phyloP scores from a whole-genome alignment of 257 asterid genomes.

The Gentiana macrophylla region DNA sequence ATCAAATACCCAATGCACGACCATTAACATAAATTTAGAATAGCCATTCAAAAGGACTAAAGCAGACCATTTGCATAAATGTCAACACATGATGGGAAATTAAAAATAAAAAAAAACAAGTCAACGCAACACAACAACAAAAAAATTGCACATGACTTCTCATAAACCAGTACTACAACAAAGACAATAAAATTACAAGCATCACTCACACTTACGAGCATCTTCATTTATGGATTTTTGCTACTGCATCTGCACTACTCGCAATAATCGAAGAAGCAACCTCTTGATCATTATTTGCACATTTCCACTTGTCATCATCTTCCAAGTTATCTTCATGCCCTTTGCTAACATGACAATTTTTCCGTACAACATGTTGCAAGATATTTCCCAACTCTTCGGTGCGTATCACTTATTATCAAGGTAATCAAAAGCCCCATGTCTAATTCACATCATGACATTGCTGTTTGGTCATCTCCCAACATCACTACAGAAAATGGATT shows the following conservation, averaged over 20 bases:
- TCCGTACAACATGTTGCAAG: constrained; percentile 94
- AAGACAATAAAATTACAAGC: no score
- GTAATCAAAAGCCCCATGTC: constrained; percentile 94
- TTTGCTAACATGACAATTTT: constrained; percentile 44
- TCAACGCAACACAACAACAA: no score
- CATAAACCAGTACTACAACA: no score
- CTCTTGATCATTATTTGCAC: constrained; percentile 44
- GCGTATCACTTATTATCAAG: constrained; percentile 70
- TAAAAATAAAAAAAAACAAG: no score
- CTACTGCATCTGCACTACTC: constrained; percentile 27
- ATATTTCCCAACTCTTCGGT: constrained; percentile 68
- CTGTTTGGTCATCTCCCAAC: constrained; percentile 69
- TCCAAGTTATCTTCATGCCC: constrained; percentile 50
- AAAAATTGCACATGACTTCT: no score
- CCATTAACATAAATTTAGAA: no score
- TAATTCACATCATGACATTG: constrained; percentile 77
- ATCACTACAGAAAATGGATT: constrained; percentile 48
- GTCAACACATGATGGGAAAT: no score
- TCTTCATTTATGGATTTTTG: constrained; percentile 42
- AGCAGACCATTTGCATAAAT: no score
- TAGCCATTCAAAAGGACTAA: no score
- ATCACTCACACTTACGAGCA: no score
- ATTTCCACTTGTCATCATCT: constrained; percentile 39
- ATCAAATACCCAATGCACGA: no score
- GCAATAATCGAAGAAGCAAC: constrained; percentile 51